These are phyloP conservation scores for Elongisporangium prolatum DNA, from an alignment of 352 stramenopile genomes.

Conservation along the genomic window DNA sequence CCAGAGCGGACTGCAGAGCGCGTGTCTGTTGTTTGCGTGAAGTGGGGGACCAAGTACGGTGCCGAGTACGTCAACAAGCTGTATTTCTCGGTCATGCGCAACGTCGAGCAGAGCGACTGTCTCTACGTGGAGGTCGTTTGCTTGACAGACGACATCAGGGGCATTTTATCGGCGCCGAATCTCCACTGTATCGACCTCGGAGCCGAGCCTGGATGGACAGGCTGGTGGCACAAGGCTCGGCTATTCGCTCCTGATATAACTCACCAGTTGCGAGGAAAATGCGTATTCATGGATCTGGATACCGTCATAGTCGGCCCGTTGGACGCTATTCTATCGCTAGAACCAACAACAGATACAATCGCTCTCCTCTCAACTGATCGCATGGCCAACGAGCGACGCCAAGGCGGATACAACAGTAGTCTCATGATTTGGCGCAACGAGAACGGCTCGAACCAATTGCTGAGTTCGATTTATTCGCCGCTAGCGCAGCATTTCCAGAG, in stretches of 20 bases:
- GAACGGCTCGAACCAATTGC: not conserved
- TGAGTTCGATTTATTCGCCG: constrained; percentile 30
- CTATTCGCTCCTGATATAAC: constrained; percentile 37
- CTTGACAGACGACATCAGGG: constrained; percentile 55
- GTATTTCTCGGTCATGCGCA: constrained; percentile 27
- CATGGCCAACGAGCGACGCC: constrained; percentile 67
- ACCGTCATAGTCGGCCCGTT: constrained; percentile 59
- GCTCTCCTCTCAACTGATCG: constrained; percentile 49
- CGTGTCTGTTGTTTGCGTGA: constrained; percentile 72
- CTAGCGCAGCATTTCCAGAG: constrained; percentile 29
- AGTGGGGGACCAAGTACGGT: constrained; percentile 82
- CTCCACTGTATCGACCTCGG: constrained; percentile 22
- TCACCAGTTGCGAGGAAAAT: constrained; percentile 15
- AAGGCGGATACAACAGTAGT: constrained; percentile 69
- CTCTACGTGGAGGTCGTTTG: constrained; percentile 46
- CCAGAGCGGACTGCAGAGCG: not conserved
- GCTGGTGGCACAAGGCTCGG: constrained; percentile 84
- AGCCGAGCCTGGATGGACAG: constrained; percentile 23
- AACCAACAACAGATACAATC: constrained; percentile 7
- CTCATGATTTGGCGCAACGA: constrained; percentile 52
- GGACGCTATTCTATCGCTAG: constrained; percentile 19
- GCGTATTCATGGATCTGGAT: constrained; percentile 73
- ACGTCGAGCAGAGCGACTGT: constrained; percentile 10
- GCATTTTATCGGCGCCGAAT: constrained; percentile 21
- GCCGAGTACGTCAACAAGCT: constrained; percentile 83